Evolutionary conservation across 345 rosid genomes (phyloP), one percentile per base, ranked within the genome.

Genomic region (Cardiospermum halicacabum): DNA sequence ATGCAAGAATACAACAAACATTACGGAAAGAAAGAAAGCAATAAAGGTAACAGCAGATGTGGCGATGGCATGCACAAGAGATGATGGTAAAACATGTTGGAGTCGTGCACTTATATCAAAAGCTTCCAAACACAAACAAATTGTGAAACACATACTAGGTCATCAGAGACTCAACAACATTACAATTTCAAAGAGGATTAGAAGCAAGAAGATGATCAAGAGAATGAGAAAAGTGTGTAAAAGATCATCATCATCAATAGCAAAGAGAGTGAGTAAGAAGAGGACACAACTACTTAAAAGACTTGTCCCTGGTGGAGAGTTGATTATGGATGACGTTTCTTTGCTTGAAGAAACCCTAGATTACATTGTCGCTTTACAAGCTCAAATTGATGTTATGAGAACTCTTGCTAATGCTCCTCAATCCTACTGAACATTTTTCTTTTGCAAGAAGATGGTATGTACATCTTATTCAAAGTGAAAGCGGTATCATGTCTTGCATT

Each of bases 301-400:
- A 65, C 65, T 92, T 5, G 79, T 88, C n/a, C 96, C 96, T 0
- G 96, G 97, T 4, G 96, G 98, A 4, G 82, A 83, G 53, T 74
- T 76, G n/a, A n/a, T n/a, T 30, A 80, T 88, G 74, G 84, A 86
- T 65, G 80, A 78, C 25, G 60, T 72, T 16, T 76, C 78, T 56
- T 76, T 92, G 77, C 77, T 92, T 62, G 74, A 72, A 78, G 98
- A 92, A 80, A 83, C 95, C 82, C 84, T 92, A 75, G 98, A 89
- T 62, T 92, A 92, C 71, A 80, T 89, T 15, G 43, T 82, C 19
- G 82, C 83, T 56, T 92, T 92, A 61, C 86, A 66, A 69, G 88
- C 86, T 58, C 96, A 89, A 68, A 91, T 92, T 53, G 94, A 82
- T 75, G 90, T 80, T 49, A 92, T 92, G 96, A 74, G 82, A 58